Base-by-base conservation (phyloP, 176 grass and related monocot genomes). In the Poa annua region DNA sequence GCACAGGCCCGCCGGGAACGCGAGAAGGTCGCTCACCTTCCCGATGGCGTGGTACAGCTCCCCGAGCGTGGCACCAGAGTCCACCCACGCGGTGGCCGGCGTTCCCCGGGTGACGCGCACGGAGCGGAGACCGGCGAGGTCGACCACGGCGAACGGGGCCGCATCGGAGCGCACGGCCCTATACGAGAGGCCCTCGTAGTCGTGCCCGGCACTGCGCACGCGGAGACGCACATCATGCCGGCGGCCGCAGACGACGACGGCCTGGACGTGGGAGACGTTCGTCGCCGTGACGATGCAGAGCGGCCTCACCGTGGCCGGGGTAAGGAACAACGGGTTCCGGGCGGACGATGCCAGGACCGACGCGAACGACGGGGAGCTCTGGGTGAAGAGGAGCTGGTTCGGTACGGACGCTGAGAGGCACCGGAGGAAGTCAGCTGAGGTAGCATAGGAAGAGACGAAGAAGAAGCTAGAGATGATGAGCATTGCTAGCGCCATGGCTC, bases 181-280 rank as follows among this genome's bases (percentile, higher is more conserved):
- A 5, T 8, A 68, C 1, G 66, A 68, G 19, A 68, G 66, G 16
- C 66, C 66, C 66, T 68, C 35, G 17, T 68, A 68, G 65, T 68
- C 93, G 67, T 95, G 93, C 7, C 93, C 93, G 13, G 86, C 90
- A 44, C 90, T 96, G 77, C 93, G 75, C 12, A 91, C 83, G 51
- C 88, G 86, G 29, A 96, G 35, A 49, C 50, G 76, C n/a, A 93
- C 16, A 33, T 35, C 60, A 6, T 78, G 17, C n/a, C 17, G 65
- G 34, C 83, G 83, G 78, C 91, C 75, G 76, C 91, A 93, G 42
- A 53, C 0, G n/a, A 93, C 81, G n/a, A 78, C 49, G 21, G 77
- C 77, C 83, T 92, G 90, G 3, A 88, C 78, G 36, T 96, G 88
- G 32, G 81, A 84, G 1, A 48, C 76, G 38, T 89, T 78, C 0